phyloP scores from a whole-genome alignment of 192 early-diverging fungal genomes.

The Pilobolus umbonatus region DNA sequence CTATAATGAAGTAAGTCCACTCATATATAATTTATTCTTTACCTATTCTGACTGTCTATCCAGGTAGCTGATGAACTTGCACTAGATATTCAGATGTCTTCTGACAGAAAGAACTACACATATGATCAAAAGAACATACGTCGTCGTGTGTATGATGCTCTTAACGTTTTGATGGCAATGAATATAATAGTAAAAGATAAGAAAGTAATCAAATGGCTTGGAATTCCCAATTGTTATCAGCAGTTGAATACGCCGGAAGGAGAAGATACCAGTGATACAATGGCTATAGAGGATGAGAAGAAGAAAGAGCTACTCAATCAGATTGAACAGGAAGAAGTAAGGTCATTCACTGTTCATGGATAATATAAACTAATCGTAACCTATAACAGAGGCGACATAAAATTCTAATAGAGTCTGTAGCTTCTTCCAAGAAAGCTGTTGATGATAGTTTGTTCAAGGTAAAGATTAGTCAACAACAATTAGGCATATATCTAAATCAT shows the following conservation, averaged over 20 bases:
- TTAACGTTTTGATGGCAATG: slow-evolving; percentile 64
- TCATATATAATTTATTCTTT: slow-evolving; percentile 19
- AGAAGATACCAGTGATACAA: not conserved
- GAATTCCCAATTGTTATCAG: slow-evolving; percentile 39
- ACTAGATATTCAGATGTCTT: slow-evolving; percentile 11
- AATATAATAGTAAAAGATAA: slow-evolving; percentile 59
- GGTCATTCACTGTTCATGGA: not conserved
- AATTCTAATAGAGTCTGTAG: slow-evolving; percentile 1
- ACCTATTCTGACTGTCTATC: too few relatives aligned
- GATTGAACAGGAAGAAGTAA: slow-evolving; percentile 23
- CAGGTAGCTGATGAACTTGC: slow-evolving; percentile 53
- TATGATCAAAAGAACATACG: slow-evolving; percentile 63
- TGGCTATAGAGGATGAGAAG: not conserved
- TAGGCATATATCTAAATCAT: not conserved
- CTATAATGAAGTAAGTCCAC: slow-evolving; percentile 46
- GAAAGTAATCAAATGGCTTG: slow-evolving; percentile 62
- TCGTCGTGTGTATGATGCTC: slow-evolving; percentile 66
- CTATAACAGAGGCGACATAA: not conserved
- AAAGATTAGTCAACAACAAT: not conserved
- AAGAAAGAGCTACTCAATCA: slow-evolving; percentile 4
- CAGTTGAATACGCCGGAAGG: not conserved
- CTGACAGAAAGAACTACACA: slow-evolving; percentile 11
- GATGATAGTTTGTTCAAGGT: slow-evolving; percentile 7
- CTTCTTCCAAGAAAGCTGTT: not conserved
- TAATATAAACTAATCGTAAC: not conserved